phyloP scores from a whole-genome alignment of 768 basidiomycete genomes.

The Amanita fuliginea region DNA sequence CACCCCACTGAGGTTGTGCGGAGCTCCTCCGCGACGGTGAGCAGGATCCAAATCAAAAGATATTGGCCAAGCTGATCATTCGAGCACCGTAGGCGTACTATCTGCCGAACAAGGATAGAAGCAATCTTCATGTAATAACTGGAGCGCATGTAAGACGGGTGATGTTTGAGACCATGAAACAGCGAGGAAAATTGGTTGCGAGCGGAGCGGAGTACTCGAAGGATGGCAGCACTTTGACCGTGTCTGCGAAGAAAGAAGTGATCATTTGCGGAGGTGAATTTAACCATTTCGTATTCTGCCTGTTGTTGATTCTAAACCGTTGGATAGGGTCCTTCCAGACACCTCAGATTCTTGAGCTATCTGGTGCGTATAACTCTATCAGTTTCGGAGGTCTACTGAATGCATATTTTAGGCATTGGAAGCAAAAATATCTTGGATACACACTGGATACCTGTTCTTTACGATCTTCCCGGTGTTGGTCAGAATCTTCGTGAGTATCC shows the following conservation, averaged over 20 bases:
- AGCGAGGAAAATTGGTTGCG: conserved; percentile 7
- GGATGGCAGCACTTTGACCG: conserved; percentile 12
- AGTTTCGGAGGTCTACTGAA: background rate
- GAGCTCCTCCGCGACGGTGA: conserved; percentile 2
- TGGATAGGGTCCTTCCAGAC: conserved; percentile 13
- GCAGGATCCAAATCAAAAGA: background rate
- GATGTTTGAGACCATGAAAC: conserved; percentile 12
- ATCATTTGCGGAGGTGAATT: conserved; percentile 21
- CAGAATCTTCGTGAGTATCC: conserved; percentile 19
- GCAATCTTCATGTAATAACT: conserved; percentile 18
- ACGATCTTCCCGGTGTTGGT: conserved; percentile 31
- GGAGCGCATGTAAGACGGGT: conserved; percentile 13
- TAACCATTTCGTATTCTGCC: background rate
- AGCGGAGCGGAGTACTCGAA: conserved; percentile 7
- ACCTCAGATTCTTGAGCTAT: conserved; percentile 38
- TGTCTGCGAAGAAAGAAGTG: conserved; percentile 28
- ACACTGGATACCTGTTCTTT: conserved; percentile 15
- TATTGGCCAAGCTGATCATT: background rate
- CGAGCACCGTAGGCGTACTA: conserved; percentile 12
- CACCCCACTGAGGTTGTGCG: conserved; percentile 3
- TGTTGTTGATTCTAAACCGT: background rate
- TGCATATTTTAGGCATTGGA: conserved; percentile 21
- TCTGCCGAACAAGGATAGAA: conserved; percentile 14
- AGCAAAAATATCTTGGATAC: conserved; percentile 15
- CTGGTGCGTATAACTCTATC: conserved; percentile 6